Evolutionary conservation across 148 eudicot genomes (phyloP), one percentile per base, ranked within the genome.

Genomic region (Amaranthus cruentus): DNA sequence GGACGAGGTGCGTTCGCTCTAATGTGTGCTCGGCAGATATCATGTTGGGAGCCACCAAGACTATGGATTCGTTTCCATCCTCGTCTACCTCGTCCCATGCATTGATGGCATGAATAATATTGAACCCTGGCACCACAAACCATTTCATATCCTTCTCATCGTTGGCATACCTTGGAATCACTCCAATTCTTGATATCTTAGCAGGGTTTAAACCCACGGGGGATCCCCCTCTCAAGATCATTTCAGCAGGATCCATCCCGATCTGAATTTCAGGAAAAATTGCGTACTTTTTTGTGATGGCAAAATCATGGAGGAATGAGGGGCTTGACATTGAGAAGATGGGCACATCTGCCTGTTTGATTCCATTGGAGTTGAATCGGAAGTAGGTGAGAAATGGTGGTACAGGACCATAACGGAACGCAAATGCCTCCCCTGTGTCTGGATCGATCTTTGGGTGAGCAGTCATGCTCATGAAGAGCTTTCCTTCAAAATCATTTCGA

Each of bases 41-140:
- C 14, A 82, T 62, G 54, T 85, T 88, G 0, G 90, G 83, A 6
- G 88, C 90, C n/a, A 88, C 81, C 81, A 90, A 58, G 38, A 83
- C 86, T 3, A 88, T 66, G 21, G 69, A 59, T 67, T 90, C 87
- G 0, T 87, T 87, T 10, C 77, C 87, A 38, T 88, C 82, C 55
- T 88, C 81, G 21, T 88, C 88, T 79, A 66, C 70, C 70, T 81
- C 83, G 13, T 90, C 96, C 91, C 96, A 90, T 9, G 96, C 91
- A 64, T 90, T 90, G 6, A 82, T 73, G 7, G 74, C 80, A 56
- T 90, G 96, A 11, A 88, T 49, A 1, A 76, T 44, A 58, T 90
- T 90, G 6, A 86, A 77, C 21, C 90, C 90, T 5, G 88, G 87
- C 72, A 81, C 88, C 1, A 84, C 86, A 50, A 90, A 81, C 90